Evolutionary conservation across 78 protist genomes (phyloP).

Genomic region (Speleostelium caveatum): DNA sequence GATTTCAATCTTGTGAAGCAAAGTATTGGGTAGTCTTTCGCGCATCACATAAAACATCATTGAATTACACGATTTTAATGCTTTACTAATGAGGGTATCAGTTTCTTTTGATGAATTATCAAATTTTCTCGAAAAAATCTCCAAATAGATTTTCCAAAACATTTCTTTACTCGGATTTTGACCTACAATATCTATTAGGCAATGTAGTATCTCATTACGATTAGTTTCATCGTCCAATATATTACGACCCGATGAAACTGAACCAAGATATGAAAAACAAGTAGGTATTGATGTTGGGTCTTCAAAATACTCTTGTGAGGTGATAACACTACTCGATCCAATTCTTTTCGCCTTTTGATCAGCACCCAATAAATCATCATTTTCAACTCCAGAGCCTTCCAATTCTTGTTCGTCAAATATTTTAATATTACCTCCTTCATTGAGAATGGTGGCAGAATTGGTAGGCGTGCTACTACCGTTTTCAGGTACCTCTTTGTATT

Average conservation of each 20-base stretch:
- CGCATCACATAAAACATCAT: constrained; percentile 26
- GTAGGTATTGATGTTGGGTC: neutral
- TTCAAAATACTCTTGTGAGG: neutral
- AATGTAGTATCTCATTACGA: constrained; percentile 16
- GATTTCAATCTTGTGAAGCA: constrained; percentile 15
- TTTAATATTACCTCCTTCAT: too few species aligned
- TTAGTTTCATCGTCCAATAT: neutral
- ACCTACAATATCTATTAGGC: constrained; percentile 17
- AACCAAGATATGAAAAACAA: constrained; percentile 27
- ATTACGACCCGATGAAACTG: neutral
- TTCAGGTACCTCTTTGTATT: too few species aligned
- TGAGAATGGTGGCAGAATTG: neutral
- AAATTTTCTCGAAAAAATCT: constrained; percentile 22
- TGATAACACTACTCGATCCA: neutral
- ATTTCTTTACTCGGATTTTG: constrained; percentile 1
- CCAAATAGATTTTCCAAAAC: constrained; percentile 66
- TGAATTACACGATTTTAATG: neutral
- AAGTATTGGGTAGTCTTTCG: constrained; percentile 1
- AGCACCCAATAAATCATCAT: neutral
- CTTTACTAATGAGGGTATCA: constrained; percentile 13
- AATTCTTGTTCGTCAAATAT: too few species aligned
- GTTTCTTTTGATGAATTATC: constrained; percentile 28
- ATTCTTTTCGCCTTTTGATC: constrained; percentile 3
- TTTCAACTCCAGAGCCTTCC: neutral
- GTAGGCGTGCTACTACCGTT: neutral